These are phyloP conservation scores for Amaranthus hypochondriacus DNA, from an alignment of 148 eudicot genomes.

Conservation along the genomic window DNA sequence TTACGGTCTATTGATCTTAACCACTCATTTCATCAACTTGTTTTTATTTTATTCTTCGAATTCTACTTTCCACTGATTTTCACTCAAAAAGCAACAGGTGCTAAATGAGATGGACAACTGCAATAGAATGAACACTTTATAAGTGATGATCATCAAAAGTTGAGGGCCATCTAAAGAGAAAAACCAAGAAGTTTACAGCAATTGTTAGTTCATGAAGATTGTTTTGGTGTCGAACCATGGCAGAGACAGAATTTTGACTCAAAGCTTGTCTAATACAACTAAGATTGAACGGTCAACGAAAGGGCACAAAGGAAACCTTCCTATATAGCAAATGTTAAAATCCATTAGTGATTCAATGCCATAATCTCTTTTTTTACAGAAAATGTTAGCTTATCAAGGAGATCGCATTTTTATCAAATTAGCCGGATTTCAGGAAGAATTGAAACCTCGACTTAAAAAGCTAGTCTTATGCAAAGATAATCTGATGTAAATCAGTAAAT, in stretches of 20 bases:
- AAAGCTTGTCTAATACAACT: not conserved
- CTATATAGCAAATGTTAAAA: not conserved
- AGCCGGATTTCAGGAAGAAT: not conserved
- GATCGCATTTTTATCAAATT: not conserved
- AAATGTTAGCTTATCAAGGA: not conserved
- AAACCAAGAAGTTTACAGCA: constrained; percentile 3
- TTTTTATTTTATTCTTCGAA: no score
- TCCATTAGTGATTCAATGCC: not conserved
- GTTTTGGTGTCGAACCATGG: not conserved
- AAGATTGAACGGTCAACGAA: no score
- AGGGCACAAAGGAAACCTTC: no score
- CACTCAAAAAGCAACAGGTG: no score
- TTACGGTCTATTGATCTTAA: no score
- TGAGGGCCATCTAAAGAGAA: not conserved
- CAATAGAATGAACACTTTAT: no score
- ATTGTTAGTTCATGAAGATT: not conserved
- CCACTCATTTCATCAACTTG: no score
- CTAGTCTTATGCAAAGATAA: not conserved
- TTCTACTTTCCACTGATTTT: no score
- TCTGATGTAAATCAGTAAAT: no score
- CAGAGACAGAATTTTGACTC: not conserved
- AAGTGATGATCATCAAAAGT: not conserved
- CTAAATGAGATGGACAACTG: no score
- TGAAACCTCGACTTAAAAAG: not conserved
- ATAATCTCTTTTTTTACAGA: not conserved